Evolutionary conservation across 2,329 filamentous ascomycete genomes (phyloP), one percentile per base, ranked within the genome.

Genomic region (Aspergillus japonicus): DNA sequence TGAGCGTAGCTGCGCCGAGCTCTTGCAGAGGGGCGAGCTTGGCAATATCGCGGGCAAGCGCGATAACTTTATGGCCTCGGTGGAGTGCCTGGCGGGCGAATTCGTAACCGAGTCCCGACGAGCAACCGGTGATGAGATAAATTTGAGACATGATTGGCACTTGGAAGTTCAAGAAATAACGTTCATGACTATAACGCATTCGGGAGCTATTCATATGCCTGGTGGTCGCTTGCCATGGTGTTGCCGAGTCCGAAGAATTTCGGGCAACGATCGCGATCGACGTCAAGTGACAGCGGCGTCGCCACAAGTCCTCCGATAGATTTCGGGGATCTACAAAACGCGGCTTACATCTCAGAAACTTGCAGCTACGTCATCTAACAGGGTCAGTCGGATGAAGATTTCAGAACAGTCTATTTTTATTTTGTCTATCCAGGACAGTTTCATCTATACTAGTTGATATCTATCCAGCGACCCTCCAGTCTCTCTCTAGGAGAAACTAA

Each of bases 111-210:
- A 77, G 69, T 12, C 75, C 74, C 31, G 69, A 71, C 7, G 73
- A 75, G 55, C 68, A 72, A 35, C 74, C 73, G 14, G 73, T 75
- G 47, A 76, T 70, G 47, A 75, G 68, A 73, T 73, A 77, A 54
- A 76, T 69, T 21, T 60, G 62, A 23, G 60, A 24, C 60, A 62
- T 62, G 21, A 35, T 53, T 21, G 42, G 35, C 8, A 6, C 29
- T 14, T 21, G 11, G 26, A 23, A 47, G 11, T 44, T 42, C 23
- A 8, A 35, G 19, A 51, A 26, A 10, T 23, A 14, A 5, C 14
- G 19, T 5, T 42, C 16, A 42, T 4, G 16, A n/a, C 16, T n/a
- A 14, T 12, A 8, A 26, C n/a, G 3, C 21, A 49, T 8, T 21
- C 6, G 24, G 14, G 1, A 14, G 47, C 47, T 39, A 21, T 26